These are phyloP conservation scores for Bipolaris sorokiniana DNA, from an alignment of 2,329 filamentous ascomycete species.

Conservation along the genomic window DNA sequence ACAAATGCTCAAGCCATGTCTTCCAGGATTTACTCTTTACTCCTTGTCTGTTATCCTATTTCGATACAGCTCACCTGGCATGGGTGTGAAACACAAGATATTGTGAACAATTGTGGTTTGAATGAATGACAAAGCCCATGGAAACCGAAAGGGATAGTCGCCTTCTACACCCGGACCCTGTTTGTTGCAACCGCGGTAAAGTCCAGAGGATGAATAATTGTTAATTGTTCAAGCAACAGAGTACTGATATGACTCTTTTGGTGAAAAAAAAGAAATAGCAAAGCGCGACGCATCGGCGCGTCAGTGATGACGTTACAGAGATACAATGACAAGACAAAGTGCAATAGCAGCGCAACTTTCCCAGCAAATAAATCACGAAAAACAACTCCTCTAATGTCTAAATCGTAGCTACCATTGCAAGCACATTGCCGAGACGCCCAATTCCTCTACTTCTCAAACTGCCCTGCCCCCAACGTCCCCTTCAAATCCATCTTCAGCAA, in stretches of 20 bases:
- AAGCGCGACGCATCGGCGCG: background rate
- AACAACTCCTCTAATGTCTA: background rate
- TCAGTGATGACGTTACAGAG: background rate
- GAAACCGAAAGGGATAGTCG: background rate
- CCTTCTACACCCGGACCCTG: background rate
- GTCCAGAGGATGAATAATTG: no score
- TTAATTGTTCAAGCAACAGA: no score
- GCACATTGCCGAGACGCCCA: background rate
- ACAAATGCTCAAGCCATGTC: background rate
- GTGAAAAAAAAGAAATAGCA: background rate
- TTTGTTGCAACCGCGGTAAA: no score
- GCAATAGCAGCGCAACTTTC: background rate
- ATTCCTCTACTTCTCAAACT: slow-evolving; percentile 10
- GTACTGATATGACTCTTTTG: background rate
- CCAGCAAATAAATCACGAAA: background rate
- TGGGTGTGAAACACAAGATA: background rate
- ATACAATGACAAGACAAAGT: background rate
- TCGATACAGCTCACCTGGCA: background rate
- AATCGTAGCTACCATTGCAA: background rate
- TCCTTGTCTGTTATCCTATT: background rate
- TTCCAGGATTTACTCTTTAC: background rate
- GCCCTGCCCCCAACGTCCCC: slow-evolving; percentile 21
- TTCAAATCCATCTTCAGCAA: slow-evolving; percentile 26
- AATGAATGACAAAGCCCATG: background rate
- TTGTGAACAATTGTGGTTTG: background rate